Evolutionary conservation across 352 stramenopile genomes (phyloP), one percentile per base, ranked within the genome.

Genomic region (Aphanomyces stellatus): DNA sequence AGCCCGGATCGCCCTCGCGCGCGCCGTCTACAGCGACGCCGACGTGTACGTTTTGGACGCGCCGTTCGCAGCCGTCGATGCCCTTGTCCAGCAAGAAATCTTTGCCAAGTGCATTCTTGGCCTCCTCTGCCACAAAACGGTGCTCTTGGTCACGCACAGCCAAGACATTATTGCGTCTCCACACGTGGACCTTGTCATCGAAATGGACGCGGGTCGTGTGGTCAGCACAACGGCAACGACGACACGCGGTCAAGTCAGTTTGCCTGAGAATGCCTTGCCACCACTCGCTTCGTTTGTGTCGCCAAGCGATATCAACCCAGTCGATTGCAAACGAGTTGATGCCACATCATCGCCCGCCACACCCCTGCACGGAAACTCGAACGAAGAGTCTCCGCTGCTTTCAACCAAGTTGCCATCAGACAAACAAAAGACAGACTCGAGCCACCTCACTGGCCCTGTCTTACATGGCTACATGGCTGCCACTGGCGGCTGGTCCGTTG

Each of bases 41-140:
- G 76, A 83, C 51, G 69, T 85, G 30, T 81, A 79, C 46, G 19
- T 68, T n/a, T 34, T 68, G 22, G 61, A 68, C 51, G 10, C 43
- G 24, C 61, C 61, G 5, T 15, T 68, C 10, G 42, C 43, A 17
- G 61, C 61, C 0, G 43, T 68, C 43, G 61, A 68, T 24, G 61
- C 61, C 19, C 85, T 97, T 73, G 91, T 98, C 28, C 89, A 79
- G 19, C 81, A 82, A 51, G 80, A 92, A 71, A 60, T 97, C 13
- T 97, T 96, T 65, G 64, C 88, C 15, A 69, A 96, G 30, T 92
- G 81, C 64, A 88, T 97, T 56, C 49, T 62, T 15, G 61, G 69
- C 2, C 22, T 76, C 17, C 69, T 95, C 22, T 53, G 64, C 30
- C 27, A 85, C 61, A 73, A 74, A 40, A 87, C 77, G 25, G 75